These are phyloP conservation scores for Baorangia bicolor DNA, from an alignment of 768 basidiomycete genomes.

Conservation along the genomic window DNA sequence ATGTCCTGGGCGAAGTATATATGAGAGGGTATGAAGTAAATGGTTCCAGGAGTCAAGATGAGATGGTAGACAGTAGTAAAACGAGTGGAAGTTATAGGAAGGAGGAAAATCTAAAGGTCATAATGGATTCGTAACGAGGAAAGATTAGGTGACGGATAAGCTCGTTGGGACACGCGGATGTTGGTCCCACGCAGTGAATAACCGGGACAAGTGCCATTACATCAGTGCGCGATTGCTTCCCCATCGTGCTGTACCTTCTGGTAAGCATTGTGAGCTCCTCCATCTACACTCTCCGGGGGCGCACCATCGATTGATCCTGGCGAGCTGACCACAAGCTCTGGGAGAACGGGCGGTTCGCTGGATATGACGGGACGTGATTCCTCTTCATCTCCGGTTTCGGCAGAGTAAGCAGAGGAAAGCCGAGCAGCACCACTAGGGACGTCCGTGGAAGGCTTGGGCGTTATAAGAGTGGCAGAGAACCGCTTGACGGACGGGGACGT, in stretches of 20 bases:
- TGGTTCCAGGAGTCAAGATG: not conserved
- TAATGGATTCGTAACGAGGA: not conserved
- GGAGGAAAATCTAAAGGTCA: conserved; percentile 1
- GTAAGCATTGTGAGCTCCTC: conserved; percentile 12
- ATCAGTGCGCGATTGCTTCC: conserved; percentile 20
- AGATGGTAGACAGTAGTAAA: conserved; percentile 2
- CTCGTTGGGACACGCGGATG: not conserved
- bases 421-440: conserved; percentile 18
- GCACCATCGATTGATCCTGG: conserved; percentile 33
- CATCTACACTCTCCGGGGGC: conserved; percentile 17
- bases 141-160: not conserved
- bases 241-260: conserved; percentile 24
- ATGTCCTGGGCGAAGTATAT: not conserved
- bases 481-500: conserved; percentile 22
- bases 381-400: conserved; percentile 28
- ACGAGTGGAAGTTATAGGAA: conserved; percentile 16
- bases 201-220: not conserved
- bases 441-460: conserved; percentile 32
- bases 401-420: conserved; percentile 31
- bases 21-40: conserved; percentile 9
- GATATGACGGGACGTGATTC: conserved; percentile 26
- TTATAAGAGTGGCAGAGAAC: conserved; percentile 25
- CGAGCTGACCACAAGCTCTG: conserved; percentile 36
- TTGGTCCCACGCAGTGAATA: not conserved
- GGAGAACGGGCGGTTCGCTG: conserved; percentile 32